Conservation (phyloP, 2,329 filamentous ascomycete species). For the Pleoardoris graminearum region DNA sequence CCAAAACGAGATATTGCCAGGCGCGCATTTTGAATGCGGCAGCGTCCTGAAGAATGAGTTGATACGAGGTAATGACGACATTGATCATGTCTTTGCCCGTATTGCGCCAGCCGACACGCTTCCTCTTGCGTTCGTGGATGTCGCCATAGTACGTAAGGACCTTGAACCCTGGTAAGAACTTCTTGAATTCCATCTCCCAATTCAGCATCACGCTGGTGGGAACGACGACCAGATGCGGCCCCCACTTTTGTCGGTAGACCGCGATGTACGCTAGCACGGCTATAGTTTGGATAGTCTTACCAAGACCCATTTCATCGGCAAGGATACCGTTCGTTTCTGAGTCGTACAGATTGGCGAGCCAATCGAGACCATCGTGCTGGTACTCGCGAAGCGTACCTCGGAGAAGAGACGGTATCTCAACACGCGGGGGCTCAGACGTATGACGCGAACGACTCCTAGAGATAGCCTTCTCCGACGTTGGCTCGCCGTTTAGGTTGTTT, state of each 20-base stretch:
- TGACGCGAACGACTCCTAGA: slow-evolving; percentile 30
- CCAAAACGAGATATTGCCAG: slow-evolving; percentile 98
- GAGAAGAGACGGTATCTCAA: slow-evolving; percentile 62
- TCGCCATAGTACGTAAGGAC: slow-evolving; percentile 96
- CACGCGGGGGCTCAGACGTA: slow-evolving; percentile 35
- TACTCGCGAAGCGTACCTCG: slow-evolving; percentile 92
- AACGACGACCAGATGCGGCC: slow-evolving; percentile 92
- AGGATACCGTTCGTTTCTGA: slow-evolving; percentile 95
- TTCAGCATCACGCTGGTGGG: slow-evolving; percentile 98
- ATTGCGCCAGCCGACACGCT: slow-evolving; percentile 90
- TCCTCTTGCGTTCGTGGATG: slow-evolving; percentile 86
- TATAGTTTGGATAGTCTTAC: slow-evolving; percentile 98
- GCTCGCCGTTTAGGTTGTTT: slow-evolving; percentile 19
- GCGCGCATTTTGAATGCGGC: slow-evolving; percentile 88
- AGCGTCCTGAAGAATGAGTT: slow-evolving; percentile 91
- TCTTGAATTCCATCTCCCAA: slow-evolving; percentile 99
- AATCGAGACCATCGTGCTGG: slow-evolving; percentile 95
- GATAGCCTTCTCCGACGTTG: slow-evolving; percentile 17
- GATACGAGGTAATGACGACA: slow-evolving; percentile 96
- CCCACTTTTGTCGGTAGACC: slow-evolving; percentile 88
- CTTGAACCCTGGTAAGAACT: slow-evolving; percentile 97
- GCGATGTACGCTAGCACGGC: slow-evolving; percentile 90
- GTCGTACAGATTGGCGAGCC: slow-evolving; percentile 89
- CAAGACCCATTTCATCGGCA: slow-evolving; percentile 97
- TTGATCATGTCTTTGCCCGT: slow-evolving; percentile 81